Base-by-base conservation (phyloP, 208 protist species). In the Tetramitus jugosus region DNA sequence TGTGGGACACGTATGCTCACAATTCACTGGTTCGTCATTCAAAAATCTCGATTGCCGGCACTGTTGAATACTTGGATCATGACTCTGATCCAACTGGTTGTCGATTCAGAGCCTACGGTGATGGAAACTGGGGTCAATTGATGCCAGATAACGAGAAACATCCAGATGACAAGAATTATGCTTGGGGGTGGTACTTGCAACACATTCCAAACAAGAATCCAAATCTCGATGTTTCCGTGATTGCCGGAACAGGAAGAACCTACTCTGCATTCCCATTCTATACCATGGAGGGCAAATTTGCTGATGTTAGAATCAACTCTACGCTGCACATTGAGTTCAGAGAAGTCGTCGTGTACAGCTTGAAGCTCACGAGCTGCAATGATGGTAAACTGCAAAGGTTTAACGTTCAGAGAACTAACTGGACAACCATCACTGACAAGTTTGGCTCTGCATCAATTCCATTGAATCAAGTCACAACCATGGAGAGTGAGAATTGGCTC, bases 1-100 rank as follows among this genome's bases (percentile, higher is more conserved):
- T 60, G 39, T 77, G 72, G 72, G 60, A 77, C 37, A 77, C 72
- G 29, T 77, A 77, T 60, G 31, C 72, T 20, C 72, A 77, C 31
- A 60, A 29, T 60, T 39, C n/a, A 35, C 39, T 33, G 49, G 65
- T 71, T 20, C 10, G n/a, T 17, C 39, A 40, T 20, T 14, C 35
- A 10, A n/a, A n/a, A n/a, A 56, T 56, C 49, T 26, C 10, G 49
- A 56, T 56, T 56, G 49, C 14, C 20, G 49, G 49, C 14, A 20
- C 20, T 10, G 20, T 69, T 69, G 64, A 42, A 69, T 26, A 69
- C 40, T 26, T 26, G 20, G 14, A 10, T 26, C 40, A 52, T 20
- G n/a, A n/a, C n/a, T n/a, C n/a, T n/a, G n/a, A n/a, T n/a, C n/a
- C n/a, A n/a, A n/a, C n/a, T n/a, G n/a, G n/a, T n/a, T n/a, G n/a